Base-by-base conservation (phyloP, 352 stramenopile species). In the Pythium dissimile region DNA sequence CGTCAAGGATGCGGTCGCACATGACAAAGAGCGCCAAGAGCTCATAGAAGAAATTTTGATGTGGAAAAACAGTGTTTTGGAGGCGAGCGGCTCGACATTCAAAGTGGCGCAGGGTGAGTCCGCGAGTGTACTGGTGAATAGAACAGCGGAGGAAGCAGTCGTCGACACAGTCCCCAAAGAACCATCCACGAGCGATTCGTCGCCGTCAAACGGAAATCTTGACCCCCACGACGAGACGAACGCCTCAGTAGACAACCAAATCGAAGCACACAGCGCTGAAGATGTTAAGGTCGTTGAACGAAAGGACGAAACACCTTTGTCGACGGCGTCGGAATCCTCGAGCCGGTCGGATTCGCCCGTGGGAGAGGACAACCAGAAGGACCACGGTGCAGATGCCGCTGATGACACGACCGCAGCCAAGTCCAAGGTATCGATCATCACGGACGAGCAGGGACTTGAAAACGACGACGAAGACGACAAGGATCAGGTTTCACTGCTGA, bases 1-100 rank as follows among this genome's bases (percentile, higher is more conserved):
- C 15, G 41, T 67, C 20, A 67, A 67, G 48, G 24, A 67, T 16
- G 28, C 7, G 1, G 35, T 67, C 2, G 46, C 45, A 4, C 41
- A 58, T 15, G 59, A 67, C 23, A 61, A 54, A 37, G 59, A 67
- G 20, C 45, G 52, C 2, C 59, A 67, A 30, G 51, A 62, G 46
- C 26, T 67, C 3, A 56, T 55, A 32, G 59, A 67, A 26, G 59
- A 67, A 32, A 7, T 67, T 12, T 32, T 54, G 11, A 31, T 67
- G 44, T 67, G 51, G 59, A 61, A 62, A 46, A 61, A 67, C 47
- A 43, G 52, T 16, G 52, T 27, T 5, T 12, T 58, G 20, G 49
- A 61, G 12, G 34, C 30, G 10, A 27, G 15, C 1, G 41, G 23
- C 1, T 42, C 58, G 20, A 31, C 26, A 20, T n/a, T 24, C 12